Evolutionary conservation across 176 grass and related monocot genomes (phyloP), one percentile per base, ranked within the genome.

Genomic region (Zoysia japonica): DNA sequence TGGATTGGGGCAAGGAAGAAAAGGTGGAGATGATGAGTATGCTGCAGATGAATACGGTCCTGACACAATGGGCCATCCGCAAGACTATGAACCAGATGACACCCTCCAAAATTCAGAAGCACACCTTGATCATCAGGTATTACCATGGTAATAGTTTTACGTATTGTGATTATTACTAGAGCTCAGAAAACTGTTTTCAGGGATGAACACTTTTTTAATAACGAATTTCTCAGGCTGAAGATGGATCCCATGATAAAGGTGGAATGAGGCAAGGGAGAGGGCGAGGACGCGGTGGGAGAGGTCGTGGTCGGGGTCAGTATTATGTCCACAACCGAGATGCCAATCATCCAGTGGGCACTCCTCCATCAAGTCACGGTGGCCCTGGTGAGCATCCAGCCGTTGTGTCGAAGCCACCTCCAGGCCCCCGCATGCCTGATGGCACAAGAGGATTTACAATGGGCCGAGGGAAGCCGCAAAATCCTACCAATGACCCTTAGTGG

Each of bases 341-440:
- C 6, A 70, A 71, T 10, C 92, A 82, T 71, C 55, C 83, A 1
- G 20, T 91, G 6, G 88, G 86, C 57, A 88, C 80, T 71, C 83
- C 88, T 55, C 92, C 80, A 35, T 79, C 88, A 0, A 88, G 79
- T 43, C 85, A 92, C 41, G 67, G 35, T 28, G 67, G 15, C 14
- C 67, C 60, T n/a, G 52, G 45, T 38, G 94, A 97, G 75, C 91
- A 92, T 53, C 67, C 67, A 36, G 72, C 17, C 16, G 72, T 88
- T 19, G 76, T 88, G 37, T 66, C 71, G 1, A 98, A 94, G 73
- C 95, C 87, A 1, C 95, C 95, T 38, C 95, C 92, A 19, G 95
- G 92, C 5, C 95, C 95, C 37, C 95, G 92, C 63, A 98, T 98
- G 95, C 92, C 95, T 2, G 95, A 98, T 77, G 95, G 95, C 82